phyloP scores from a whole-genome alignment of 2,329 filamentous ascomycete genomes.

The Aspergillus luchuensis region DNA sequence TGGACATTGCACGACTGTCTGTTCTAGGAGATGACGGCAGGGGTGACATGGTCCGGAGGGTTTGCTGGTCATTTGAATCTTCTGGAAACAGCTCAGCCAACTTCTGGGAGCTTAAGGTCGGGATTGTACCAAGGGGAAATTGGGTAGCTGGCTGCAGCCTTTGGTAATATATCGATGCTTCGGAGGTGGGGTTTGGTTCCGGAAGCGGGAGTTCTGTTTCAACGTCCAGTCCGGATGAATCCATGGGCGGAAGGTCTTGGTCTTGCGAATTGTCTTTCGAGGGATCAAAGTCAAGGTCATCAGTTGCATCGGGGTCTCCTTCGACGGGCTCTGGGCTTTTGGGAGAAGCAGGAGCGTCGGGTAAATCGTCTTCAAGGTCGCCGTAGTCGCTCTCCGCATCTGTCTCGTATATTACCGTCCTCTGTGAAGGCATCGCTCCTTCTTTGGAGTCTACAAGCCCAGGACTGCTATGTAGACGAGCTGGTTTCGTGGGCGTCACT shows the following conservation, averaged over 20 bases:
- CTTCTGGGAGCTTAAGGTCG: constrained; percentile 38
- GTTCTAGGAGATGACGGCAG: constrained; percentile 13
- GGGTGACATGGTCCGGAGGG: constrained; percentile 7
- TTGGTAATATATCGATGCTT: constrained; percentile 42
- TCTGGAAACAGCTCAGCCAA: constrained; percentile 43
- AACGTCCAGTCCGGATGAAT: constrained; percentile 25
- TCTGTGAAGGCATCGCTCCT: constrained; percentile 21
- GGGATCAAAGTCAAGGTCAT: constrained; percentile 16
- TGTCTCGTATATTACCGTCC: constrained; percentile 46
- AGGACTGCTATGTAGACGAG: background rate
- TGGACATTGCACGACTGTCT: constrained; percentile 3
- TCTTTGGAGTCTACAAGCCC: background rate
- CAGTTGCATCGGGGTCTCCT: background rate
- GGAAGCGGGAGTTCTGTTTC: constrained; percentile 27
- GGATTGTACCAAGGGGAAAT: constrained; percentile 40
- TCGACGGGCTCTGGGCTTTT: background rate
- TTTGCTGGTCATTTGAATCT: constrained; percentile 24
- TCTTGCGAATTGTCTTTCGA: constrained; percentile 34
- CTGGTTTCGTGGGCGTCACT: background rate
- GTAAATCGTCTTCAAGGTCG: constrained; percentile 29
- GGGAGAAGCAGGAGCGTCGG: constrained; percentile 17
- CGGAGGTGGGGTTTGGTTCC: constrained; percentile 35
- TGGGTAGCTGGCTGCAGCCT: constrained; percentile 39
- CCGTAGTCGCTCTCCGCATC: constrained; percentile 43
- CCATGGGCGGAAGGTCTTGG: constrained; percentile 34